A percentile compares a stretch with the other conserved stretches of the same genome.
Conservation (phyloP, 129 eudicot genomes). For the Saposhnikovia divaricata region DNA sequence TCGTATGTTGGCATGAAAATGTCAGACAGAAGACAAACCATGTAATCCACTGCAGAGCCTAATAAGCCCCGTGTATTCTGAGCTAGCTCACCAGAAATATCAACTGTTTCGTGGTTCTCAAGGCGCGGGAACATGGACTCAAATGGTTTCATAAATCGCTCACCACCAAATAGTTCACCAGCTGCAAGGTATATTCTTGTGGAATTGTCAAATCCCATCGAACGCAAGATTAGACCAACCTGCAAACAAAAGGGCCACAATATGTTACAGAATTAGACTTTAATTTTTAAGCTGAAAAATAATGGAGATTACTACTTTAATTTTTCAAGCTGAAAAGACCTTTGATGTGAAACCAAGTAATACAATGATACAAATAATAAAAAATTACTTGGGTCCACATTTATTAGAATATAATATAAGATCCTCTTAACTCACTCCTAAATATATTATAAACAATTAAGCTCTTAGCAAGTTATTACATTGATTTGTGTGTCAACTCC, state of each 20-base stretch:
- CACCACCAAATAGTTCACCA: slow-evolving; percentile 91
- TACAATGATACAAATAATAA: neutral
- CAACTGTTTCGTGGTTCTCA: slow-evolving; percentile 70
- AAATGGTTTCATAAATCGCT: slow-evolving; percentile 84
- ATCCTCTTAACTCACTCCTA: no score
- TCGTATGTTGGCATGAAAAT: slow-evolving; percentile 97
- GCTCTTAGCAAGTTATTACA: no score
- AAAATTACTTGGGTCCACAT: neutral
- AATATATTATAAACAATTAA: no score
- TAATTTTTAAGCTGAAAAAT: neutral
- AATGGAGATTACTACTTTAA: neutral
- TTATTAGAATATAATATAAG: no score
- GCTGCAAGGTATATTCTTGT: slow-evolving; percentile 91
- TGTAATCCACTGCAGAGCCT: slow-evolving; percentile 98
- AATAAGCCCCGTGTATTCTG: slow-evolving; percentile 62
- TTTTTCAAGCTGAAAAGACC: neutral
- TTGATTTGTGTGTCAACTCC: no score
- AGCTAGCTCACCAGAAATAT: slow-evolving; percentile 62
- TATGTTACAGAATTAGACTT: neutral
- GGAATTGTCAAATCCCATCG: slow-evolving; percentile 87
- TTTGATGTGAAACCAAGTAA: neutral
- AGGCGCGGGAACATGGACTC: slow-evolving; percentile 74
- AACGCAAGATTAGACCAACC: slow-evolving; percentile 81
- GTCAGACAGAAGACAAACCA: slow-evolving; percentile 95
- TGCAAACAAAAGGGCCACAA: slow-evolving; percentile 27